Evolutionary conservation across 306 rosid genomes (phyloP), one percentile per base, ranked within the genome.

Genomic region (Quercus suber): DNA sequence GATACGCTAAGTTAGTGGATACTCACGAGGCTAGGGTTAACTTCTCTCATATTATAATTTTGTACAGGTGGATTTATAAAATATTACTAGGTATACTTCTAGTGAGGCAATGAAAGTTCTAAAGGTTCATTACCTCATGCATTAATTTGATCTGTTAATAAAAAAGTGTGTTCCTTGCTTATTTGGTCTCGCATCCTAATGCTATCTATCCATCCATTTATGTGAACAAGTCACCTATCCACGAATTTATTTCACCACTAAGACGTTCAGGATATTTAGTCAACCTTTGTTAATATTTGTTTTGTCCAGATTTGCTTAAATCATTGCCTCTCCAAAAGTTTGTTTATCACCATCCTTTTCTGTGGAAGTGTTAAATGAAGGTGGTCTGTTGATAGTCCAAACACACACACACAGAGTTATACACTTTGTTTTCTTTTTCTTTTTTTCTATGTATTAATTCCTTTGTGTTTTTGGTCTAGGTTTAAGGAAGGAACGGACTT

Each of bases 401-500:
- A 35, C 19, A 64, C 20, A 7, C 3, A 30, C 18, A 27, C 11
- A 31, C 72, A 37, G 1, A 41, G 45, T 41, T 41, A 8, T 0
- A 41, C 45, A 8, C 45, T n/a, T n/a, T n/a, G n/a, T n/a, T 21
- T 21, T 23, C 0, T 27, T 0, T 1, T n/a, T 10, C 28, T 23
- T 4, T 30, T 61, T 30, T 67, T 67, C 18, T 4, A 13, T 67
- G 15, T 33, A 20, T 55, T 37, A 73, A 37, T 45, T 73, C 21
- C 56, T 49, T 79, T 8, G 56, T 79, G 75, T 78, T 43, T 69
- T 69, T 75, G 67, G 28, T 70, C 78, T 73, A 57, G 73, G 27
- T 78, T 82, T 78, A 84, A 95, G 97, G 97, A 91, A 89, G 69
- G 95, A 91, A 57, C 87, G 95, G 17, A 86, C 92, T 1, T 74